Evolutionary conservation across 2,329 filamentous ascomycete species (phyloP).

Genomic region (Trichothecium sympodiale): DNA sequence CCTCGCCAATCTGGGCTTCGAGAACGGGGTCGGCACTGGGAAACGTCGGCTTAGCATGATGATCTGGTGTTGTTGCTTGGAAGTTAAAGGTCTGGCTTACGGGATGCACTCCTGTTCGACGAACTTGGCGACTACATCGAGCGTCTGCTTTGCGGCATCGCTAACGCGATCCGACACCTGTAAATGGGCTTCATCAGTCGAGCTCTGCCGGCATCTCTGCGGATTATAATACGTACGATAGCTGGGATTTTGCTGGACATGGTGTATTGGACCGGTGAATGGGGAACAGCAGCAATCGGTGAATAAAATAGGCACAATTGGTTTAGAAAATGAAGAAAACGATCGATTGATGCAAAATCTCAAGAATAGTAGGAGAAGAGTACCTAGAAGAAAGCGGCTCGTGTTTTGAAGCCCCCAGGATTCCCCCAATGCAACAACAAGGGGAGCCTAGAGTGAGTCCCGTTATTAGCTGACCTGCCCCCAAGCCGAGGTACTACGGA

Average conservation of each 20-base stretch:
- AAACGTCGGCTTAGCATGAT: neutral
- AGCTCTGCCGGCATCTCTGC: neutral
- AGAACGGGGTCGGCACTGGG: conserved; percentile 66
- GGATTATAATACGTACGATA: conserved; percentile 23
- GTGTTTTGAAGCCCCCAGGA: no score
- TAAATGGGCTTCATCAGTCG: neutral
- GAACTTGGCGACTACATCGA: conserved; percentile 87
- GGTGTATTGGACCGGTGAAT: conserved; percentile 6
- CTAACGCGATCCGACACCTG: conserved; percentile 54
- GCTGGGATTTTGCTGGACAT: conserved; percentile 36
- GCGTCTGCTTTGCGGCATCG: conserved; percentile 70
- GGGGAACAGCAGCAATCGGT: neutral
- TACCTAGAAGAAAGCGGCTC: no score
- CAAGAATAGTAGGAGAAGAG: no score
- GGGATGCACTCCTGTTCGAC: conserved; percentile 92
- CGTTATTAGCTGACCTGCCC: no score
- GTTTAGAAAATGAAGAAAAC: neutral
- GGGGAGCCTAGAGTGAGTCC: no score
- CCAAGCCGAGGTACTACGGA: no score
- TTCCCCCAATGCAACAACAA: no score
- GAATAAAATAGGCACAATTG: neutral
- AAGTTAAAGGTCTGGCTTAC: conserved; percentile 27
- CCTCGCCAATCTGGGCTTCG: conserved; percentile 67
- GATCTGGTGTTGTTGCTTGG: neutral
- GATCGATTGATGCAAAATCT: no score